phyloP scores from a whole-genome alignment of 2,329 filamentous ascomycete genomes.

The Neofusicoccum sp. region DNA sequence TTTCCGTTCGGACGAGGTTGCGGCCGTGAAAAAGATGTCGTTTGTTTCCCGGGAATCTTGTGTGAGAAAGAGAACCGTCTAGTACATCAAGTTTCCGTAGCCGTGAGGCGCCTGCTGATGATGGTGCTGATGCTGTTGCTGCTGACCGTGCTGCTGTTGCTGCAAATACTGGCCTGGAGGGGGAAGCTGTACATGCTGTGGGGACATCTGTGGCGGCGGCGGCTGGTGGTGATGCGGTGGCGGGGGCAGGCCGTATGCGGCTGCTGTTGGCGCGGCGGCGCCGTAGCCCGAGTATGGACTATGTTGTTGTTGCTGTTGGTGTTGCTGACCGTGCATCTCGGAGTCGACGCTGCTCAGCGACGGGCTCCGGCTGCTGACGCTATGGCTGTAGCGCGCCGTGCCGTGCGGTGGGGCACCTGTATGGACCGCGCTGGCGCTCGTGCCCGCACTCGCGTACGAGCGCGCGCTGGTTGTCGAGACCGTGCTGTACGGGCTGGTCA shows the following conservation, averaged over 20 bases:
- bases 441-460: constrained; percentile 11
- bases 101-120: constrained; percentile 5
- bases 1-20: background rate
- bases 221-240: constrained; percentile 8
- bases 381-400: constrained; percentile 12
- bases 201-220: background rate
- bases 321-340: constrained; percentile 15
- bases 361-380: constrained; percentile 12
- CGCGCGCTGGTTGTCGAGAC: constrained; percentile 7
- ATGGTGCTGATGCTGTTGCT: background rate
- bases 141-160: constrained; percentile 1
- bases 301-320: constrained; percentile 10
- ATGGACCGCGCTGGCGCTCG: background rate
- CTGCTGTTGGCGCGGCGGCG: background rate
- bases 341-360: constrained; percentile 16
- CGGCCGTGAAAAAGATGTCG: background rate
- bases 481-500: constrained; percentile 8
- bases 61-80: background rate
- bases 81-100: constrained; percentile 10
- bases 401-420: background rate
- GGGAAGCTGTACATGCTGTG: background rate
- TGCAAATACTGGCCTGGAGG: constrained; percentile 3
- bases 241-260: constrained; percentile 10
- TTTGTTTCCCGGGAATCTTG: background rate
- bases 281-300: constrained; percentile 11